phyloP scores from a whole-genome alignment of 1,284 basidiomycete genomes.

The Trichosporon sp. region DNA sequence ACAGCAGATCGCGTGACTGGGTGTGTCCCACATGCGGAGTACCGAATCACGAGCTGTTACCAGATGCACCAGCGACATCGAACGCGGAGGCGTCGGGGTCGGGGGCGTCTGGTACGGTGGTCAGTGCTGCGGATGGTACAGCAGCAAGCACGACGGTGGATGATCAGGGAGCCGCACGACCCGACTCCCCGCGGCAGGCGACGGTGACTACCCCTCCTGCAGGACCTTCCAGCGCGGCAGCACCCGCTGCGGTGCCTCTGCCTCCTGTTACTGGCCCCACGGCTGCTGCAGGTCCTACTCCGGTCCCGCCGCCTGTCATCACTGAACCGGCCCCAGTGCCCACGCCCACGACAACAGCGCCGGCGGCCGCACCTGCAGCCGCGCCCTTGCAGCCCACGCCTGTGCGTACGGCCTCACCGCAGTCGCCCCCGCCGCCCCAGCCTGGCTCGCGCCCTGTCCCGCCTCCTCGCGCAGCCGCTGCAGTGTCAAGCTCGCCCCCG shows the following conservation, averaged over 20 bases:
- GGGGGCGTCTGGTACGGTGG: background rate
- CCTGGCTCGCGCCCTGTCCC: background rate
- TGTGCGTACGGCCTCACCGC: background rate
- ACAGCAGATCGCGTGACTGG: slow-evolving; percentile 72
- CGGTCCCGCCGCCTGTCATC: background rate
- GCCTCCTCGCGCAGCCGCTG: background rate
- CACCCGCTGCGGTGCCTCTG: background rate
- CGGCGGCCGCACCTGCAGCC: background rate
- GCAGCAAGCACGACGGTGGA: too few relatives aligned
- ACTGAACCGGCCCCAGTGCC: background rate
- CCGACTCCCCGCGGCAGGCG: background rate
- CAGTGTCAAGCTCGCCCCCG: background rate
- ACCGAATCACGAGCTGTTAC: slow-evolving; percentile 64
- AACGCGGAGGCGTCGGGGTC: background rate
- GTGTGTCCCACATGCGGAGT: slow-evolving; percentile 68
- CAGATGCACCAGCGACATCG: slow-evolving; percentile 6
- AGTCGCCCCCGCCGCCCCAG: background rate
- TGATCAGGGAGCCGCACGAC: background rate
- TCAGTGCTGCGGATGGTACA: too few relatives aligned
- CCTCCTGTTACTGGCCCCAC: background rate
- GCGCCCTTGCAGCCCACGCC: background rate
- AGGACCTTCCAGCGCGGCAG: background rate
- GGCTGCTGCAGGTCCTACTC: background rate
- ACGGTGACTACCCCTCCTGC: background rate
- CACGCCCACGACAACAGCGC: background rate